Percentiles rank a stretch among this genome's conserved stretches.
Evolutionary conservation across 2,329 filamentous ascomycete genomes (phyloP).

Genomic region (Botryosphaeria agaves): DNA sequence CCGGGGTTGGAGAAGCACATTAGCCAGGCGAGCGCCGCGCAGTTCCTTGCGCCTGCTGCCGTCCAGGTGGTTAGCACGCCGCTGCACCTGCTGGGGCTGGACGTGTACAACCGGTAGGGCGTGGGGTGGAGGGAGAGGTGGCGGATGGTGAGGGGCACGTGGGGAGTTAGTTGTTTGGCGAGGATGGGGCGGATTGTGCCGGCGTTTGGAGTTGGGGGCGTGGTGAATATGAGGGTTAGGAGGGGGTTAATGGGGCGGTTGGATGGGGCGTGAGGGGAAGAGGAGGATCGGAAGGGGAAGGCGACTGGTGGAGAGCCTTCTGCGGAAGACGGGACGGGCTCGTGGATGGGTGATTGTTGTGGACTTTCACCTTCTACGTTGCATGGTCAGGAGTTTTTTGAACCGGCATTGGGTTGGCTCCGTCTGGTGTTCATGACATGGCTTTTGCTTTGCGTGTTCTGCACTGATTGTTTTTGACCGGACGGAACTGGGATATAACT

Average conservation of each 20-base stretch:
- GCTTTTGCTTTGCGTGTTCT: no score
- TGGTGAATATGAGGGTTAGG: constrained; percentile 63
- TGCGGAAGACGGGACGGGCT: no score
- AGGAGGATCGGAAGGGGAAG: no score
- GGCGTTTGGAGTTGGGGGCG: constrained; percentile 75
- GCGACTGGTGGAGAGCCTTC: no score
- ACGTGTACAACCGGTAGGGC: constrained; percentile 60
- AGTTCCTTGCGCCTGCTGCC: constrained; percentile 63
- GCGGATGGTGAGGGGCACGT: constrained; percentile 53
- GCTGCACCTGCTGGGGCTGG: constrained; percentile 67
- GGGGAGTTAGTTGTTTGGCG: constrained; percentile 54
- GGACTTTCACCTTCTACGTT: no score
- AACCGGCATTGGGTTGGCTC: no score
- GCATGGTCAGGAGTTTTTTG: no score
- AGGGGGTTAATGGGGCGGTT: constrained; percentile 47
- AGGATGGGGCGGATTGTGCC: constrained; percentile 74
- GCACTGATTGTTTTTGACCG: no score
- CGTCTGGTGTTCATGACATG: no score
- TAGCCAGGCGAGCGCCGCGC: constrained; percentile 36
- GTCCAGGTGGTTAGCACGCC: constrained; percentile 71
- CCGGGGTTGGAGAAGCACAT: constrained; percentile 25
- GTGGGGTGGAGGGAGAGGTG: constrained; percentile 42
- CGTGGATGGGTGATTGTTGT: no score
- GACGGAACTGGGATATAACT: no score
- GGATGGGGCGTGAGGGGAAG: no score